Evolutionary conservation across 2,329 filamentous ascomycete species (phyloP).

Genomic region (Pyrenochaeta sp.): DNA sequence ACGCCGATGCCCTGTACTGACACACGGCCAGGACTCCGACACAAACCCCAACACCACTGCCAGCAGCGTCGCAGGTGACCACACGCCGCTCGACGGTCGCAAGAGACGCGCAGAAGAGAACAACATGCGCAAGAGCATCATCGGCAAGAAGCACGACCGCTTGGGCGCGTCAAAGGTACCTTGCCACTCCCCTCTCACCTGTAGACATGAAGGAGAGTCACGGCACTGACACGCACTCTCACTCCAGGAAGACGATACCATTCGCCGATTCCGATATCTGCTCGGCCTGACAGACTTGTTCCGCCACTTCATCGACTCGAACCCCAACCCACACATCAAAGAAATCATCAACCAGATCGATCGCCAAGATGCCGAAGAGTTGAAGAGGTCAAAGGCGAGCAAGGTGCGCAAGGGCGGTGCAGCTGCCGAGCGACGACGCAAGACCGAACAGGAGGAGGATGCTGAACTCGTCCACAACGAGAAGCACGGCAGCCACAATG

Average conservation of each 20-base stretch:
- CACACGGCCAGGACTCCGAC: slow-evolving; percentile 64
- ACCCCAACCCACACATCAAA: slow-evolving; percentile 92
- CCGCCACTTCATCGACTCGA: slow-evolving; percentile 98
- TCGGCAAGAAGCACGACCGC: slow-evolving; percentile 93
- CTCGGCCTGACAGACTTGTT: slow-evolving; percentile 95
- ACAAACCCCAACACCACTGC: slow-evolving; percentile 73
- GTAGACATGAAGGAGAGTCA: too few species aligned
- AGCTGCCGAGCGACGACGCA: slow-evolving; percentile 76
- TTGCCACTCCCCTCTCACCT: too few species aligned
- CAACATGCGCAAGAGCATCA: slow-evolving; percentile 87
- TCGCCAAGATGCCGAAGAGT: slow-evolving; percentile 81
- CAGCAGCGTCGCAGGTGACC: slow-evolving; percentile 85
- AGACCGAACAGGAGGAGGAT: slow-evolving; percentile 97
- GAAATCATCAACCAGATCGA: slow-evolving; percentile 95
- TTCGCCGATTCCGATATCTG: slow-evolving; percentile 92
- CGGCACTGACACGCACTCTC: slow-evolving; percentile 15
- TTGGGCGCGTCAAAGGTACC: slow-evolving; percentile 90
- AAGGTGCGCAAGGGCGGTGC: slow-evolving; percentile 85
- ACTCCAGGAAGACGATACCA: slow-evolving; percentile 86
- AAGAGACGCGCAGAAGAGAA: slow-evolving; percentile 87
- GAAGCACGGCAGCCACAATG: slow-evolving; percentile 82
- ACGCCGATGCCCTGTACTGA: too few species aligned
- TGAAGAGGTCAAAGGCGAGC: slow-evolving; percentile 73
- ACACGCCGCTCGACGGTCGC: slow-evolving; percentile 71
- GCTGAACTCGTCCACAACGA: slow-evolving; percentile 87